A percentile compares a stretch with the other conserved stretches of the same genome.
phyloP scores from a whole-genome alignment of 2,329 filamentous ascomycete genomes.

The Xylaria polymorpha region DNA sequence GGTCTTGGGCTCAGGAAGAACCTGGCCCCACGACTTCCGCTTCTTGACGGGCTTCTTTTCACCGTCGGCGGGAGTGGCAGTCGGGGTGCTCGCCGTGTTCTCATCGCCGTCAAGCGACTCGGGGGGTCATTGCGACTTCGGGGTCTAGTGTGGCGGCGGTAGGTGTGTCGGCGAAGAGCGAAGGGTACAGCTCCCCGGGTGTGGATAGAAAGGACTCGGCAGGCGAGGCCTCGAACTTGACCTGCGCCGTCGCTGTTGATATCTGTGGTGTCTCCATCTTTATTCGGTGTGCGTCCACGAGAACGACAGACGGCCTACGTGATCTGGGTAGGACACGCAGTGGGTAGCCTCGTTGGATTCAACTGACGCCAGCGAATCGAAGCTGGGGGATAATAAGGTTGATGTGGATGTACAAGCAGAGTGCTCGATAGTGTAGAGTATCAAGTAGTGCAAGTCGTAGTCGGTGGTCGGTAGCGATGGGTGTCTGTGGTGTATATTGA shows the following conservation, averaged over 20 bases:
- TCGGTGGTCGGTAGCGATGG: too few species aligned
- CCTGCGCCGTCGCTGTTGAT: constrained; percentile 53
- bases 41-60: constrained; percentile 85
- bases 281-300: neutral
- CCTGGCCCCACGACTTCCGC: constrained; percentile 98
- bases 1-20: constrained; percentile 95
- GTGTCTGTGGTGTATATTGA: too few species aligned
- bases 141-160: constrained; percentile 54
- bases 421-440: neutral
- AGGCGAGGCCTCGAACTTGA: constrained; percentile 66
- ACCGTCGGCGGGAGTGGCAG: constrained; percentile 42
- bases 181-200: constrained; percentile 61
- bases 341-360: neutral
- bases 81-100: constrained; percentile 23
- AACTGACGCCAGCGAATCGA: neutral
- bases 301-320: neutral
- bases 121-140: constrained; percentile 63
- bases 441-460: too few species aligned
- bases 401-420: neutral
- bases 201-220: constrained; percentile 66
- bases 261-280: constrained; percentile 35
- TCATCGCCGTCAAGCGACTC: constrained; percentile 52
- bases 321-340: neutral
- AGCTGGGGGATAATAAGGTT: neutral
- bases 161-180: constrained; percentile 58